Conservation (phyloP, 495 filamentous ascomycete genomes). For the Margaritispora aquatica region DNA sequence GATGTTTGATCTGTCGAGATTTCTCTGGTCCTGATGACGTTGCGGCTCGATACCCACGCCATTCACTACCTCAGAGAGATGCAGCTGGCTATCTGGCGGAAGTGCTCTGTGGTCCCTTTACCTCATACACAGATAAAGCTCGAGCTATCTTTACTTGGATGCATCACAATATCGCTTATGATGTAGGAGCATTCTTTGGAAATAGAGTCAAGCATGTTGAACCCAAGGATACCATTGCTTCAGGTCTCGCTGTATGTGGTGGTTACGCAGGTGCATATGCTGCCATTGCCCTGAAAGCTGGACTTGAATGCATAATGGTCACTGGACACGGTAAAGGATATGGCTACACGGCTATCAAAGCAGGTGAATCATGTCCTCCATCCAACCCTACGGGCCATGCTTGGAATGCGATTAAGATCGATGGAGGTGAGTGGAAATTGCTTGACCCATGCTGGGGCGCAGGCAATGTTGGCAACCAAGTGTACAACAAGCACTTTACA, state of each 20-base stretch:
- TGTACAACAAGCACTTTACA: slow-evolving; percentile 62
- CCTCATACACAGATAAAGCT: slow-evolving; percentile 81
- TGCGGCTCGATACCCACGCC: slow-evolving; percentile 68
- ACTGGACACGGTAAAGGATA: slow-evolving; percentile 84
- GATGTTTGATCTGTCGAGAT: slow-evolving; percentile 79
- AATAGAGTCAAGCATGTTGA: slow-evolving; percentile 59
- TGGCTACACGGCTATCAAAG: slow-evolving; percentile 50
- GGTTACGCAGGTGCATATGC: slow-evolving; percentile 85
- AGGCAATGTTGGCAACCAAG: slow-evolving; percentile 48
- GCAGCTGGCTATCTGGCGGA: slow-evolving; percentile 62
- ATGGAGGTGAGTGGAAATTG: slow-evolving; percentile 83
- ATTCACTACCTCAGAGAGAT: slow-evolving; percentile 57
- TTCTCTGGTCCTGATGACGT: slow-evolving; percentile 75
- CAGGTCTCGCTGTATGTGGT: slow-evolving; percentile 81
- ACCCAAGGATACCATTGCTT: slow-evolving; percentile 57
- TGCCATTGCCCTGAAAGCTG: slow-evolving; percentile 64
- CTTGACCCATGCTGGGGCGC: slow-evolving; percentile 93
- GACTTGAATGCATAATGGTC: slow-evolving; percentile 65
- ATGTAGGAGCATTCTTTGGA: slow-evolving; percentile 69
- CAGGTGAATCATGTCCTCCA: slow-evolving; percentile 52
- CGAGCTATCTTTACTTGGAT: slow-evolving; percentile 90
- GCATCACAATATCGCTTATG: slow-evolving; percentile 89
- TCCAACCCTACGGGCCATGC: slow-evolving; percentile 59
- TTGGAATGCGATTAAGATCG: slow-evolving; percentile 89
- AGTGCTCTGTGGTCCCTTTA: slow-evolving; percentile 72